Percentiles rank a stretch among this genome's conserved stretches.
phyloP scores from a whole-genome alignment of 2,329 filamentous ascomycete genomes.

The Diaporthe longicolla region DNA sequence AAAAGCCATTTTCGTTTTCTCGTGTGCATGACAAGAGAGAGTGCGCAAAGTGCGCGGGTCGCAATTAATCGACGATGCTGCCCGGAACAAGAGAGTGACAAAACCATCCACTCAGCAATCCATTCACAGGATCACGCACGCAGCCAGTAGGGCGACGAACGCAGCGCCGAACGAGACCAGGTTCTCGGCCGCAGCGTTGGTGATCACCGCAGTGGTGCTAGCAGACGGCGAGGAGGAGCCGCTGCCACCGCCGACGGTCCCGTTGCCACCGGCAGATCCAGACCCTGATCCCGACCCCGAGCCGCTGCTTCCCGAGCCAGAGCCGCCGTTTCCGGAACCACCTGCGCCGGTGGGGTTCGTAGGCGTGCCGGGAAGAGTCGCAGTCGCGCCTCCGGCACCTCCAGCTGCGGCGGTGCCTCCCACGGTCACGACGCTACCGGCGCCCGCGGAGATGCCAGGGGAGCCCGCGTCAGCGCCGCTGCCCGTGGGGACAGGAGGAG shows the following conservation, averaged over 20 bases:
- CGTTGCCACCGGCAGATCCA: constrained; percentile 28
- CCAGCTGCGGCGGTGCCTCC: not conserved
- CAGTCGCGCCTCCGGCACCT: constrained; percentile 1
- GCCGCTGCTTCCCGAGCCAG: constrained; percentile 32
- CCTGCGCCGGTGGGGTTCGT: constrained; percentile 28
- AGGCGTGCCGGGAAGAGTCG: constrained; percentile 6
- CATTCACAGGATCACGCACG: constrained; percentile 6
- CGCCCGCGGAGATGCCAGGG: constrained; percentile 39
- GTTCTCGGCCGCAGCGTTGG: constrained; percentile 23
- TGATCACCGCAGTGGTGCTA: constrained; percentile 19
- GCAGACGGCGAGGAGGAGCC: constrained; percentile 12
- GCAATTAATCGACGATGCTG: not conserved
- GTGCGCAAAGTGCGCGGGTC: too few relatives aligned
- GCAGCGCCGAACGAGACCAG: constrained; percentile 31
- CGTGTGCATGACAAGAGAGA: not conserved
- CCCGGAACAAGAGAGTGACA: not conserved
- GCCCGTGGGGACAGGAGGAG: constrained; percentile 17
- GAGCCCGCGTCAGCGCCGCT: constrained; percentile 26
- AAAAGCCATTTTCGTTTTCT: constrained; percentile 8
- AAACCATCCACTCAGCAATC: not conserved
- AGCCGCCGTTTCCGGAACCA: constrained; percentile 21
- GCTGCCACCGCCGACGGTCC: constrained; percentile 9
- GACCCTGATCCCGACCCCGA: constrained; percentile 27
- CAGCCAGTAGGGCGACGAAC: constrained; percentile 26
- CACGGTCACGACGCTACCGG: constrained; percentile 31